These are phyloP conservation scores for Nakazawaea wickerhamii DNA, from an alignment of 805 yeast genomes.

Conservation along the genomic window DNA sequence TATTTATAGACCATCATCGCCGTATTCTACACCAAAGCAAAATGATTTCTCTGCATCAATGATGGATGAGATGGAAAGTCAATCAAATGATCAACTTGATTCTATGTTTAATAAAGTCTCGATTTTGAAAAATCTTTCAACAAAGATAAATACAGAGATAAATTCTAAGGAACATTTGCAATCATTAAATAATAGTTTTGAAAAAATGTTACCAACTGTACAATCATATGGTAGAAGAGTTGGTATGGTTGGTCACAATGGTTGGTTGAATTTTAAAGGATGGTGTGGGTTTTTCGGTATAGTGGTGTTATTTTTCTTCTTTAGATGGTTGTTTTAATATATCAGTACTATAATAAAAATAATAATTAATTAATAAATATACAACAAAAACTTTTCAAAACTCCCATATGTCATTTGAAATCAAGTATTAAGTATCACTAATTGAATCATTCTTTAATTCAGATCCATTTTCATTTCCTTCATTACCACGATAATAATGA, in stretches of 20 bases:
- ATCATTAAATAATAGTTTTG: constrained; percentile 34
- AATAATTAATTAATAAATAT: constrained; percentile 21
- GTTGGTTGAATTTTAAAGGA: constrained; percentile 29
- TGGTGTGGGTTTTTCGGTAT: constrained; percentile 31
- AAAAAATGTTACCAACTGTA: constrained; percentile 52
- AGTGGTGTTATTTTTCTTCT: constrained; percentile 39
- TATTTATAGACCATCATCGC: constrained; percentile 30
- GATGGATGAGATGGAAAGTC: constrained; percentile 59
- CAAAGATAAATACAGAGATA: constrained; percentile 63
- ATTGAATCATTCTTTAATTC: constrained; percentile 13
- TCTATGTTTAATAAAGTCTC: constrained; percentile 49
- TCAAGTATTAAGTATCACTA: too few relatives aligned
- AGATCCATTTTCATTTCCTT: constrained; percentile 32
- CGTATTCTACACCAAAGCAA: constrained; percentile 29
- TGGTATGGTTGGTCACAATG: constrained; percentile 63
- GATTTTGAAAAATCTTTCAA: constrained; percentile 48
- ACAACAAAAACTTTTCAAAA: neutral
- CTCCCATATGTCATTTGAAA: too few relatives aligned
- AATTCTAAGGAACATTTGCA: constrained; percentile 29
- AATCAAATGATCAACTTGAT: constrained; percentile 54
- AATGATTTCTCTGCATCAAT: constrained; percentile 46
- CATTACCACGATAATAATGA: constrained; percentile 21
- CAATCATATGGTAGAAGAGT: constrained; percentile 56
- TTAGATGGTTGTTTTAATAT: constrained; percentile 30
- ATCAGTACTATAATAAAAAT: too few relatives aligned